Evolutionary conservation across 2,329 filamentous ascomycete species (phyloP).

Genomic region (Thelonectria rubi): DNA sequence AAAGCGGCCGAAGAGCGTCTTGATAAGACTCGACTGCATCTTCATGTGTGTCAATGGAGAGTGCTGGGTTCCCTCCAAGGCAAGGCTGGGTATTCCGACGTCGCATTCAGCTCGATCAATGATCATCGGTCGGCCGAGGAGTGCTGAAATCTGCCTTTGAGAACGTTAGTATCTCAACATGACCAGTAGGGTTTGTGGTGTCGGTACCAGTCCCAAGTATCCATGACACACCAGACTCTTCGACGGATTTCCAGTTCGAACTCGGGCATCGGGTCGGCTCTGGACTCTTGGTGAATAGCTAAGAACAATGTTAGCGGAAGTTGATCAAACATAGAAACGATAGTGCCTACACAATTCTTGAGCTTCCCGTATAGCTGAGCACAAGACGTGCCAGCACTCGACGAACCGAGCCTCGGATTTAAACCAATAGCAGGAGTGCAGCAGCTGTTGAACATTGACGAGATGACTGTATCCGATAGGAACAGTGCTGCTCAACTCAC

Average conservation of each 20-base stretch:
- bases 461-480: constrained; percentile 47
- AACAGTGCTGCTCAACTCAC: constrained; percentile 46
- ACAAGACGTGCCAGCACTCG: constrained; percentile 51
- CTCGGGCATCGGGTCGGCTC: constrained; percentile 40
- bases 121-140: constrained; percentile 47
- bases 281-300: constrained; percentile 47
- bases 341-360: constrained; percentile 46
- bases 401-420: constrained; percentile 49
- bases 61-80: constrained; percentile 44
- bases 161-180: background rate
- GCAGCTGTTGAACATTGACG: constrained; percentile 47
- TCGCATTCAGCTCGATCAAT: constrained; percentile 48
- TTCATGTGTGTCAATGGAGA: constrained; percentile 50
- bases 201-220: constrained; percentile 51
- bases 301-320: constrained; percentile 12
- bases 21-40: constrained; percentile 48
- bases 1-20: constrained; percentile 44
- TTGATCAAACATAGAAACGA: background rate
- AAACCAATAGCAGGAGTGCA: constrained; percentile 52
- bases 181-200: background rate
- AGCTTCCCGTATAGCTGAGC: constrained; percentile 48
- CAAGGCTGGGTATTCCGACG: constrained; percentile 45
- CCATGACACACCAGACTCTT: constrained; percentile 49
- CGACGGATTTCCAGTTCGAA: constrained; percentile 50
- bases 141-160: constrained; percentile 48